Evolutionary conservation across 2,329 filamentous ascomycete genomes (phyloP), one percentile per base, ranked within the genome.

Genomic region (Aureobasidium lini): DNA sequence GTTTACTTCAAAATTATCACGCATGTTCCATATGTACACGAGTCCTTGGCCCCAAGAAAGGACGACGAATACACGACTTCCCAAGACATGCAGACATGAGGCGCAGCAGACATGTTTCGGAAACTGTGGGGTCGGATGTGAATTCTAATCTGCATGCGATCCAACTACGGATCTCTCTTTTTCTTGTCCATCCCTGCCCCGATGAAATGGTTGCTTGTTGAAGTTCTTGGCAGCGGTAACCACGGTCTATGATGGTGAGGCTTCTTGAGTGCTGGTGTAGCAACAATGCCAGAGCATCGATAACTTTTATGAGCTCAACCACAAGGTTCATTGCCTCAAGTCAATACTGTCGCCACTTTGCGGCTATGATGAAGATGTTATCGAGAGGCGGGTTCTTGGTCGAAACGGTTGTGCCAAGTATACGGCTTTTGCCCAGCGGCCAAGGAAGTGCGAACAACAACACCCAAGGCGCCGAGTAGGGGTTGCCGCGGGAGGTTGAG

Each of bases 1-100:
- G 42, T 36, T 43, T 42, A 43, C 16, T 29, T 54, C 15, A 53
- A 42, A 18, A 34, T 54, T 28, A 28, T 31, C 15, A 31, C 32
- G 42, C 42, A 28, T 36, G 18, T 37, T 44, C 42, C 18, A 23
- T 39, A 29, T 57, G 40, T 39, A 48, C 34, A 48, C 23, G 8
- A 57, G 42, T 39, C 36, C 54, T 57, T 57, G 54, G 54, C 54
- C 36, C 54, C 43, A 57, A 57, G 43, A 46, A 57, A 46, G 29
- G 40, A 42, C 52, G 42, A 48, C 34, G 54, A 48, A 57, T 47
- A 32, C 43, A 57, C 16, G 43, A 48, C 34, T 39, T 36, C 32
- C 43, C 54, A 57, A 57, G 54, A 47, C n/a, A 34, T 39, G 28
- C 13, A 11, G 10, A 32, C 53, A 39, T n/a, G 32, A 57, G 42